Conservation (phyloP, 1,284 basidiomycete genomes). For the Fomitopsis schrenkii region DNA sequence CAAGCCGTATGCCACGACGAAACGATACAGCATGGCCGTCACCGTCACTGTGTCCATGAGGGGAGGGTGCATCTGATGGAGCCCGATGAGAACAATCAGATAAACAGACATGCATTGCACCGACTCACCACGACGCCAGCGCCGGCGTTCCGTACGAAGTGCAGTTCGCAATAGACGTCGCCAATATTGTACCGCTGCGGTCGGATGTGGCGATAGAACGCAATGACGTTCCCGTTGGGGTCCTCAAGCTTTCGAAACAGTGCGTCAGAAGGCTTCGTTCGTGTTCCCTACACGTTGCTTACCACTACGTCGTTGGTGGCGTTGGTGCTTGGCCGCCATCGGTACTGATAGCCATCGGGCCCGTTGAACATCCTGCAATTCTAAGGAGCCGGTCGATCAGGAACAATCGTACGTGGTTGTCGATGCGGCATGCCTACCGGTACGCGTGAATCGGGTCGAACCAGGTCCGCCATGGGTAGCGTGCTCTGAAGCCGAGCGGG, state of each 20-base stretch:
- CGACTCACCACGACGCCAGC: constrained; percentile 72
- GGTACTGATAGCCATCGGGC: constrained; percentile 74
- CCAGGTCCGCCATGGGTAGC: constrained; percentile 75
- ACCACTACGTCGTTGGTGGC: constrained; percentile 57
- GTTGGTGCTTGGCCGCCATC: constrained; percentile 64
- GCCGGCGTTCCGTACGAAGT: constrained; percentile 72
- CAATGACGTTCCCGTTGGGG: constrained; percentile 60
- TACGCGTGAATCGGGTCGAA: constrained; percentile 56
- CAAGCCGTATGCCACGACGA: constrained; percentile 64
- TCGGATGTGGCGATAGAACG: constrained; percentile 71
- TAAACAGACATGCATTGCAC: constrained; percentile 8
- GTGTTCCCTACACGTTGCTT: constrained; percentile 23
- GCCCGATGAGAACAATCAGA: constrained; percentile 15
- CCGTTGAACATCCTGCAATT: constrained; percentile 68
- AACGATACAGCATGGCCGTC: constrained; percentile 79
- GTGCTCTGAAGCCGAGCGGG: constrained; percentile 46
- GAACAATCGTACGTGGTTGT: constrained; percentile 7
- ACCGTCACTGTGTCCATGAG: constrained; percentile 84
- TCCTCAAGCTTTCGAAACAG: constrained; percentile 58
- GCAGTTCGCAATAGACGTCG: constrained; percentile 78
- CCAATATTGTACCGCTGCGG: constrained; percentile 76
- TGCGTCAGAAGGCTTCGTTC: background rate
- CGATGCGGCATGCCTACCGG: constrained; percentile 39
- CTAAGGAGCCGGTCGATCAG: constrained; percentile 17
- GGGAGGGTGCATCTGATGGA: constrained; percentile 70